Base-by-base conservation (phyloP, 352 stramenopile species). In the Phytopythium mirpurense region DNA sequence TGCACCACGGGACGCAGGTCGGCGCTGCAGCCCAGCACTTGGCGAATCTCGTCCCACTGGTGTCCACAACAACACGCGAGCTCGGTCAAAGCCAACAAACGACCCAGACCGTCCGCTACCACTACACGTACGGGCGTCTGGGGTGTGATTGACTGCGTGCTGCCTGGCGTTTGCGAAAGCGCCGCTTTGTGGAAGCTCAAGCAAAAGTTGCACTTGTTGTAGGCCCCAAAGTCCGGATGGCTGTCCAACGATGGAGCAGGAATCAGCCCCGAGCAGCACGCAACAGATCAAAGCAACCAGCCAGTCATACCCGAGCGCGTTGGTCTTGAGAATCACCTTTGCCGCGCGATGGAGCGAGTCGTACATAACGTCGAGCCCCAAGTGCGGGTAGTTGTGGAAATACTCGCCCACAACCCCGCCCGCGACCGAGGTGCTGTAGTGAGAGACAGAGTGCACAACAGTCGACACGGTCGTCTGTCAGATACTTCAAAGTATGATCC, bases 151-250 rank as follows among this genome's bases (percentile, higher is more conserved):
- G 73, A 64, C 54, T 85, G 81, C 51, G 74, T 78, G 83, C 52
- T 71, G 54, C 0, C 54, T 63, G 19, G 71, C 40, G 79, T 75
- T 41, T 83, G 69, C 14, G 75, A 59, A 43, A 65, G 63, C 26
- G 62, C 34, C 7, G 66, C 55, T 8, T 62, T 73, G 27, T 78
- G 65, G 40, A 92, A 84, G 49, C 62, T 76, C 40, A 94, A 53
- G 18, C 63, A 71, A 38, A 88, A 94, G 50, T 94, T 94, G 65
- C 81, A 94, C 55, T 94, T 94, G 58, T 89, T 74, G 59, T 92
- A 94, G 15, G 74, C 65, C 14, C 78, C 80, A 55, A 94, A 94
- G 36, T 90, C 81, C 2, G 81, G 74, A 34, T 94, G 81, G 9
- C 81, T 91, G 23, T 7, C 52, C n/a, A n/a, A n/a, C n/a, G n/a